Conservation (phyloP, 495 filamentous ascomycete genomes). For the Talaromyces proteolyticus region DNA sequence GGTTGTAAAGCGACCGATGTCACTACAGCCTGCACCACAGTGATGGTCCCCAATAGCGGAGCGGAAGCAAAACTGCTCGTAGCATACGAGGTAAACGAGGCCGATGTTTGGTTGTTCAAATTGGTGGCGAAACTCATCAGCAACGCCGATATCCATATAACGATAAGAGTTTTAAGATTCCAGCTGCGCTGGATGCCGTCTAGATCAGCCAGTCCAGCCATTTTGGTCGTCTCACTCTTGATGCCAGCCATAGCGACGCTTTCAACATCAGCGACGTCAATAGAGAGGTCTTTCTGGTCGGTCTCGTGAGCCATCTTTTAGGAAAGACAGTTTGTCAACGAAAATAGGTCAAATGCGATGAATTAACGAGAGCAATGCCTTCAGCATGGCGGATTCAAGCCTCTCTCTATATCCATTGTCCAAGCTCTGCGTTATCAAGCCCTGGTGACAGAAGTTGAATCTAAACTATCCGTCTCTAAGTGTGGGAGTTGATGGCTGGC, state of each 20-base stretch:
- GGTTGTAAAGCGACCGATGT: slow-evolving; percentile 3
- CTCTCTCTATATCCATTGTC: neutral
- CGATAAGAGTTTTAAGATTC: neutral
- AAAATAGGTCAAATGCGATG: neutral
- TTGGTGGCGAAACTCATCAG: slow-evolving; percentile 4
- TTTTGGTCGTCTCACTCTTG: neutral
- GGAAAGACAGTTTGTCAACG: neutral
- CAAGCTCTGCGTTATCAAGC: neutral
- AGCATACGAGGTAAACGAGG: slow-evolving; percentile 1
- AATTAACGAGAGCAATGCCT: neutral
- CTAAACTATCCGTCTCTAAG: neutral
- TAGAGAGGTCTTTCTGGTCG: neutral
- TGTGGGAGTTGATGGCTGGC: neutral
- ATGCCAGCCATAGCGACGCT: neutral
- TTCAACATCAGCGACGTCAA: neutral
- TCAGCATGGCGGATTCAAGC: neutral
- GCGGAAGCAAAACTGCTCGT: slow-evolving; percentile 1
- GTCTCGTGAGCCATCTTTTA: neutral
- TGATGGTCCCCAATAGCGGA: slow-evolving; percentile 2
- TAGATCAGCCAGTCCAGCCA: slow-evolving; percentile 1
- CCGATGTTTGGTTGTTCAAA: slow-evolving; percentile 3
- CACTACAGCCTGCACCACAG: slow-evolving; percentile 2
- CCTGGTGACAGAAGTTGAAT: neutral
- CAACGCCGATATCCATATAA: slow-evolving; percentile 5
- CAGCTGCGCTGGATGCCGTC: slow-evolving; percentile 2